These are phyloP conservation scores for Paramecium pentaurelia DNA, from an alignment of 73 alveolate species.

Conservation along the genomic window DNA sequence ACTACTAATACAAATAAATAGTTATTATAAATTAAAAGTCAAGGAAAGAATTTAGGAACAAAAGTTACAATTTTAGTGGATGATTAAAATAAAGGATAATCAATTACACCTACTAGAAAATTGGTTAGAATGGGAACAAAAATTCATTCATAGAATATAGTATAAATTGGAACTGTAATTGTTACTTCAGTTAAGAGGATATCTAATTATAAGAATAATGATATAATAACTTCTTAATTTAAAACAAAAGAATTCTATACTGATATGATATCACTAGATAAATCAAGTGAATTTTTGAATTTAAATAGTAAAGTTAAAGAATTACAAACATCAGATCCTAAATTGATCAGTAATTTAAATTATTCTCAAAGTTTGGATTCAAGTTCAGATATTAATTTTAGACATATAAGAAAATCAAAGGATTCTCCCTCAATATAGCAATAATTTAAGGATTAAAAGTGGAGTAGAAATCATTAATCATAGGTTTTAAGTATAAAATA, in stretches of 20 bases:
- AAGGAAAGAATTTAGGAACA: neutral
- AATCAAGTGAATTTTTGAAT: neutral
- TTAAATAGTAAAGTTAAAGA: neutral
- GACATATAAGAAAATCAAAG: neutral
- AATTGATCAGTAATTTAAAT: neutral
- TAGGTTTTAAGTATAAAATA: neutral
- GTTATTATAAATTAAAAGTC: neutral
- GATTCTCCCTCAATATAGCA: neutral
- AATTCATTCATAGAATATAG: neutral
- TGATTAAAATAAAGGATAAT: neutral
- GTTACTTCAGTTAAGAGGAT: neutral
- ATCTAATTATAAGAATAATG: neutral
- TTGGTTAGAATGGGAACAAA: neutral
- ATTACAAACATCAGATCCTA: neutral
- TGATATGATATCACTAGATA: neutral
- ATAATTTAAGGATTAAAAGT: neutral
- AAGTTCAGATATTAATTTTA: neutral
- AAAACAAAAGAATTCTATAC: neutral
- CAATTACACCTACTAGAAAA: neutral
- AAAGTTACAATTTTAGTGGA: neutral
- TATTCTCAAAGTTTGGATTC: neutral
- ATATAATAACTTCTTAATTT: neutral
- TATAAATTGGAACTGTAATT: neutral
- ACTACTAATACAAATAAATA: neutral
- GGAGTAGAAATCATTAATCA: neutral